Evolutionary conservation across 768 basidiomycete species (phyloP).

Genomic region (Lactarius indigo): DNA sequence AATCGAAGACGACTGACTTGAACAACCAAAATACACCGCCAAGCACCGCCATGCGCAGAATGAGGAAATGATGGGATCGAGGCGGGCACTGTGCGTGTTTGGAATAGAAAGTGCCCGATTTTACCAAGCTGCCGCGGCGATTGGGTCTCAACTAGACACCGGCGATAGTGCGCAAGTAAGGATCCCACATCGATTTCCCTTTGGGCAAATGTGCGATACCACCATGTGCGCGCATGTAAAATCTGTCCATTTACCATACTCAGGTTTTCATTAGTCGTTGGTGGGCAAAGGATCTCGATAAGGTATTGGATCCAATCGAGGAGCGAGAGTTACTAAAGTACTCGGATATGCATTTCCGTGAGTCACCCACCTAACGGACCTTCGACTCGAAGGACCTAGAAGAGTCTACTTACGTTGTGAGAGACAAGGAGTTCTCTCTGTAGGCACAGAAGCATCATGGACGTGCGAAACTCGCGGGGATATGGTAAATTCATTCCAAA

Average conservation of each 20-base stretch:
- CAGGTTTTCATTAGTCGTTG: too few relatives aligned
- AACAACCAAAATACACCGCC: too few relatives aligned
- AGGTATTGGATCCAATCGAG: background rate
- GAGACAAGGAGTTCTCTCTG: background rate
- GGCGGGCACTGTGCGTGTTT: too few relatives aligned
- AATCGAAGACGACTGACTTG: too few relatives aligned
- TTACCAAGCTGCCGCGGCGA: too few relatives aligned
- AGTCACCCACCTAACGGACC: background rate
- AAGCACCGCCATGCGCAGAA: background rate
- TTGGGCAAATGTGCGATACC: background rate
- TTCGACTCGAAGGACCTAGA: too few relatives aligned
- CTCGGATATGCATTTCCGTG: background rate
- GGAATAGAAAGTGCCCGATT: too few relatives aligned
- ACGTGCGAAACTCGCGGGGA: background rate
- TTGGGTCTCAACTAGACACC: too few relatives aligned
- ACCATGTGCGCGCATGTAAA: too few relatives aligned
- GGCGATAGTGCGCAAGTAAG: too few relatives aligned
- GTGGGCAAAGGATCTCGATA: background rate
- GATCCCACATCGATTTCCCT: background rate
- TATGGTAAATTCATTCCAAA: background rate
- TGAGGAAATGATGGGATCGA: background rate
- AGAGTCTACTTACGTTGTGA: background rate
- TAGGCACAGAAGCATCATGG: background rate
- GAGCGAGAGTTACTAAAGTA: background rate
- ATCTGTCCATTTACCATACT: too few relatives aligned